Conservation (phyloP, 169 alveolate species). For the Amoebophrya sp. region DNA sequence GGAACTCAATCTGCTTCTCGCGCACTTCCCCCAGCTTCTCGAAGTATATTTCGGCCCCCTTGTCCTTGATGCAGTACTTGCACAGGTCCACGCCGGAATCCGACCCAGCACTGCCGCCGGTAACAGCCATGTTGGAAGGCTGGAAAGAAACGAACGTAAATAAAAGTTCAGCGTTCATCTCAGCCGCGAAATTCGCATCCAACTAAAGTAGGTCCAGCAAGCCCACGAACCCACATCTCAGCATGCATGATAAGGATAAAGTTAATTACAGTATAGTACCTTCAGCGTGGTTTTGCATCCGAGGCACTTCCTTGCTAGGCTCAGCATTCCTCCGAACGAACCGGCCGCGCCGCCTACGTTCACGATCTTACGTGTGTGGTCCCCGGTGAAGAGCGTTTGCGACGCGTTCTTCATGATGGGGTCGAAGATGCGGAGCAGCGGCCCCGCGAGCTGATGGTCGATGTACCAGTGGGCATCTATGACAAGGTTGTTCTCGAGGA, state of each 20-base stretch:
- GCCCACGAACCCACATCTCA: too few species aligned
- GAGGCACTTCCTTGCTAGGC: background rate
- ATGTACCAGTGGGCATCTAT: conserved; percentile 94
- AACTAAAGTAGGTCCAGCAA: too few species aligned
- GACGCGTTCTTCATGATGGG: conserved; percentile 37
- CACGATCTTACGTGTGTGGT: conserved; percentile 27
- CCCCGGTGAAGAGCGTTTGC: conserved; percentile 30
- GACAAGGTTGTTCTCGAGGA: conserved; percentile 84
- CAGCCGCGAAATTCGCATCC: too few species aligned
- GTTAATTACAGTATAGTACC: too few species aligned
- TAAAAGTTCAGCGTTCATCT: too few species aligned
- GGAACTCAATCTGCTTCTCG: conserved; percentile 66
- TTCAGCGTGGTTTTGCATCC: background rate
- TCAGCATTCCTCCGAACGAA: background rate
- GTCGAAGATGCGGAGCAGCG: conserved; percentile 38
- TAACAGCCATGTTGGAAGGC: too few species aligned
- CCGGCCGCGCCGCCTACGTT: too few species aligned
- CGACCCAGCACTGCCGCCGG: too few species aligned
- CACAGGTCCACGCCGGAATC: background rate
- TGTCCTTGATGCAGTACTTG: background rate
- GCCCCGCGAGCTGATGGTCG: conserved; percentile 61
- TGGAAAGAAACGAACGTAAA: too few species aligned
- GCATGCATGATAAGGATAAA: too few species aligned
- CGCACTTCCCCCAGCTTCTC: conserved; percentile 61
- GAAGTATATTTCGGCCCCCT: conserved; percentile 10